Evolutionary conservation across 148 eudicot genomes (phyloP).

Genomic region (Cornus florida): DNA sequence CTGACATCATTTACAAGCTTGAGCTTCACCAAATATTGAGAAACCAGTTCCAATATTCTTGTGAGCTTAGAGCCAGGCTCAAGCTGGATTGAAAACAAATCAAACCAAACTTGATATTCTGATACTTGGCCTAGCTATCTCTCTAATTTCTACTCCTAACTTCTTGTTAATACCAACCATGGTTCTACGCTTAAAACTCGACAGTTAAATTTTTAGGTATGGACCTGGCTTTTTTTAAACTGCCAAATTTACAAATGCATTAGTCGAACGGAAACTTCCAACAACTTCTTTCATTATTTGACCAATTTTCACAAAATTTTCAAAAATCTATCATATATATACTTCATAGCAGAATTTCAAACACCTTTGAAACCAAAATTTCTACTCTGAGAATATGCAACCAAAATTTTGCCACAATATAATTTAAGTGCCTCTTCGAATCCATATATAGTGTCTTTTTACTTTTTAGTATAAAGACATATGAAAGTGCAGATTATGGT

Average conservation of each 20-base stretch:
- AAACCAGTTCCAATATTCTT: background rate
- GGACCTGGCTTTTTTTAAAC: background rate
- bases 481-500: background rate
- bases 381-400: background rate
- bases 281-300: background rate
- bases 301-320: background rate
- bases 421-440: background rate
- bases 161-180: background rate
- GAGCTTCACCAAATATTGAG: background rate
- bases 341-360: background rate
- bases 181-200: background rate
- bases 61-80: background rate
- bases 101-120: background rate
- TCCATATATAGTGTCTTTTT: background rate
- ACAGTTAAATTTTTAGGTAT: background rate
- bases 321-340: too few species aligned
- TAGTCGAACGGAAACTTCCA: too few species aligned
- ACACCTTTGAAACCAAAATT: too few species aligned
- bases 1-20: background rate
- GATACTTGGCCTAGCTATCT: background rate
- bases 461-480: too few species aligned
- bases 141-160: background rate
- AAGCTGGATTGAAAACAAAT: background rate
- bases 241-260: too few species aligned
- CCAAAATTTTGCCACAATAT: background rate